A percentile compares a stretch with the other conserved stretches of the same genome.
Evolutionary conservation across 2,329 filamentous ascomycete genomes (phyloP).

Genomic region (Pseudopyrenochaeta lycopersici): DNA sequence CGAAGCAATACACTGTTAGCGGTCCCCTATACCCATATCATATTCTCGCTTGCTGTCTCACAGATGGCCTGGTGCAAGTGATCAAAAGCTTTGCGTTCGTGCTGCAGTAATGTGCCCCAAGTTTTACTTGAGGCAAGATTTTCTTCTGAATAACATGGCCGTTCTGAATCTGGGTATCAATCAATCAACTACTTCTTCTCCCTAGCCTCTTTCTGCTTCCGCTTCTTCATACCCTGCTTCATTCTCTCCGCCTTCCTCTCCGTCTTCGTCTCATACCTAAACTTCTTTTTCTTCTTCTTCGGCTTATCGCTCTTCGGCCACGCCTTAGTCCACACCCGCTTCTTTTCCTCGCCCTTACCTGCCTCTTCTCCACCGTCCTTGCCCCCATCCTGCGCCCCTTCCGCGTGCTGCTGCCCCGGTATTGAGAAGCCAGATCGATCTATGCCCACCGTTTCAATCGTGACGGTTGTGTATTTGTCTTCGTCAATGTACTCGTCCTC

Average conservation of each 20-base stretch:
- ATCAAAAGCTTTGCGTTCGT: background rate
- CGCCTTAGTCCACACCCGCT: slow-evolving; percentile 61
- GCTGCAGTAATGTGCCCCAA: background rate
- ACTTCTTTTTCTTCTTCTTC: slow-evolving; percentile 89
- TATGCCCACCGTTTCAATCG: slow-evolving; percentile 86
- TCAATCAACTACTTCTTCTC: slow-evolving; percentile 33
- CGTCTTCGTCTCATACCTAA: slow-evolving; percentile 88
- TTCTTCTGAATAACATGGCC: background rate
- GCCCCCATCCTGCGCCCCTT: too few species aligned
- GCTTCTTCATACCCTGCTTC: slow-evolving; percentile 75
- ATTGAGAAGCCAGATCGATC: slow-evolving; percentile 76
- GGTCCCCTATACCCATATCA: slow-evolving; percentile 13
- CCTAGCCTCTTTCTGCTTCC: slow-evolving; percentile 71
- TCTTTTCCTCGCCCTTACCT: slow-evolving; percentile 60
- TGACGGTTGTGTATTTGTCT: slow-evolving; percentile 94
- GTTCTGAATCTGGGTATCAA: background rate
- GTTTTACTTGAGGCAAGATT: background rate
- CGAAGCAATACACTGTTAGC: slow-evolving; percentile 40
- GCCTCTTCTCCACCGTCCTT: slow-evolving; percentile 33
- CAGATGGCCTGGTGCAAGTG: background rate
- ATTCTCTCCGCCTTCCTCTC: slow-evolving; percentile 72
- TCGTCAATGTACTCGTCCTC: slow-evolving; percentile 97
- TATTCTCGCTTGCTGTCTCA: too few species aligned
- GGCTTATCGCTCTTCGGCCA: slow-evolving; percentile 57
- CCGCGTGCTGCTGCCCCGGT: slow-evolving; percentile 48